These are phyloP conservation scores for Fusarium sp. DNA, from an alignment of 2,329 filamentous ascomycete species.

Conservation along the genomic window DNA sequence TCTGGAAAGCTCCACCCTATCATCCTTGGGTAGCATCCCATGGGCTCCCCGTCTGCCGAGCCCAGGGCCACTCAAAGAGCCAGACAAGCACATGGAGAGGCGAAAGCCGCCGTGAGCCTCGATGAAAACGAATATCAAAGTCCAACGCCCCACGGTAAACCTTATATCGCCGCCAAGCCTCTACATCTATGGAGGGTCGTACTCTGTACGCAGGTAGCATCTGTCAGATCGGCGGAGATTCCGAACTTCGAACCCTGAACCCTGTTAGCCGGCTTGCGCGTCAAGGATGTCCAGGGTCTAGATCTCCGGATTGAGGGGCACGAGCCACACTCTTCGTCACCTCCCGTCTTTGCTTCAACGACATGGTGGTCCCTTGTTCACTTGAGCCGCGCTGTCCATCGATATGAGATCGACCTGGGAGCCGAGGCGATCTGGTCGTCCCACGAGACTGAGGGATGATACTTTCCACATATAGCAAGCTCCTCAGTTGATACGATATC, in stretches of 20 bases:
- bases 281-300: conserved; percentile 34
- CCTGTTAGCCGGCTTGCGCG: conserved; percentile 39
- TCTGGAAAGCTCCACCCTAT: conserved; percentile 7
- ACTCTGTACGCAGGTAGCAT: neutral
- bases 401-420: neutral
- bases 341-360: conserved; percentile 14
- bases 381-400: neutral
- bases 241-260: conserved; percentile 45
- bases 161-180: conserved; percentile 31
- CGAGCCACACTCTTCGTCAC: conserved; percentile 29
- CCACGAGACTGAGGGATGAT: neutral
- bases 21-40: conserved; percentile 19
- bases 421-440: neutral
- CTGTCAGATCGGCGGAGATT: conserved; percentile 37
- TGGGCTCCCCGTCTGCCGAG: conserved; percentile 8
- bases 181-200: conserved; percentile 12
- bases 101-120: neutral
- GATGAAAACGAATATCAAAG: conserved; percentile 4
- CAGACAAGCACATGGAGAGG: conserved; percentile 12
- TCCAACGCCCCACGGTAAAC: conserved; percentile 24
- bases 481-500: neutral
- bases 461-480: neutral
- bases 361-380: conserved; percentile 4
- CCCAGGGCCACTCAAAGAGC: neutral
- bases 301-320: conserved; percentile 43